Base-by-base conservation (phyloP, 495 filamentous ascomycete species). In the Viridothelium virens region DNA sequence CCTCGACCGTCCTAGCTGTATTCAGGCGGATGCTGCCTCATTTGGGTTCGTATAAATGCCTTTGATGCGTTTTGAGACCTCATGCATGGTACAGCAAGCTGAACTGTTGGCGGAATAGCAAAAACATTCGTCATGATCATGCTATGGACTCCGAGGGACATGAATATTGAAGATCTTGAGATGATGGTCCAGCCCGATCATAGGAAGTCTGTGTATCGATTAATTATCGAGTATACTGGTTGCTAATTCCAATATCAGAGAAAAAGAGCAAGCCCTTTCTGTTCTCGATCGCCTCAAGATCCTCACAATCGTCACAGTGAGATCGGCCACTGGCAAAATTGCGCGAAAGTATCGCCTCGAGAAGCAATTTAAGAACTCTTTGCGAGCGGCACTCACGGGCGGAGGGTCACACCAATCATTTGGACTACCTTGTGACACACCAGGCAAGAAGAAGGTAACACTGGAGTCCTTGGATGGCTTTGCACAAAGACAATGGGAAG, bases 1-100 rank as follows among this genome's bases (percentile, higher is more conserved):
- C 94, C 12, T 96, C 92, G 7, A 96, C 95, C 3, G 88, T 91
- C 37, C 86, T 98, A 50, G 95, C 94, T 63, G 92, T 98, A 70
- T 97, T 97, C 77, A 86, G 95, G 69, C 91, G 94, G 78, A 96
- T 97, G 92, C 83, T 97, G 65, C 90, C 95, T 67, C 90, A 92
- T 66, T 77, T 96, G 63, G 91, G 91, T 93, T 53, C 61, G 68
- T 64, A 2, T n/a, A 7, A 59, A 59, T 9, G 53, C 53, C 31
- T 36, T 59, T 18, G 36, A 18, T 33, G 6, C 31, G 53, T 31
- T 59, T 59, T 59, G n/a, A 33, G 25, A 25, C 18, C 48, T 18
- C 18, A 25, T 9, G 5, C 18, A 25, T 53, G 48, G n/a, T n/a
- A 14, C 18, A 3, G 34, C 63, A 47, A 50, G 59, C 39, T 56